Conservation (phyloP, 129 eudicot genomes). For the Mikania micrantha region DNA sequence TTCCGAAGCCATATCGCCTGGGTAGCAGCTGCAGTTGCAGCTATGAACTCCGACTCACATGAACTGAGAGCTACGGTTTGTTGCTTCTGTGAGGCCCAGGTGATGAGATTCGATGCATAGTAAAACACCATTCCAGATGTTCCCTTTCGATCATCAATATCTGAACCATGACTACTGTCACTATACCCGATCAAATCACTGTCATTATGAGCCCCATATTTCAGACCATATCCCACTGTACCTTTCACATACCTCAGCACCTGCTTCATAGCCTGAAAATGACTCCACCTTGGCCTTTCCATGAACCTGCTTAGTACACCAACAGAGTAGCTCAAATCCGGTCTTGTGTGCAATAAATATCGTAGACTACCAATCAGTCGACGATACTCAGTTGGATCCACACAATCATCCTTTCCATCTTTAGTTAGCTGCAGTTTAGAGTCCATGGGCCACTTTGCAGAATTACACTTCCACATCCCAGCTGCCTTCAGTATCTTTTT, state of each 20-base stretch:
- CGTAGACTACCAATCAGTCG: not conserved
- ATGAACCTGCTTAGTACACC: not conserved
- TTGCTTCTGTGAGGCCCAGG: not conserved
- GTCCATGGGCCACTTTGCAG: not conserved
- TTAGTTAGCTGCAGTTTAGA: not conserved
- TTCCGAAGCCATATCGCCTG: no score
- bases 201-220: not conserved
- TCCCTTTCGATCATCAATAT: not conserved
- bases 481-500: no score
- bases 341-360: not conserved
- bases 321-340: not conserved
- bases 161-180: not conserved
- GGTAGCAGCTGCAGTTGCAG: no score
- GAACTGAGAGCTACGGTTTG: not conserved
- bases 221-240: not conserved
- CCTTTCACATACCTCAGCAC: not conserved
- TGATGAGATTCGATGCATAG: not conserved
- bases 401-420: not conserved
- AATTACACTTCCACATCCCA: not conserved
- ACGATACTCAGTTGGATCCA: not conserved
- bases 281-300: not conserved
- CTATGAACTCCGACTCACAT: not conserved
- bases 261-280: not conserved
- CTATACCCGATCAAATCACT: not conserved
- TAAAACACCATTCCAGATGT: not conserved